Evolutionary conservation across 1,139 yeast species (phyloP).

Genomic region (Tardiomyces blankii): DNA sequence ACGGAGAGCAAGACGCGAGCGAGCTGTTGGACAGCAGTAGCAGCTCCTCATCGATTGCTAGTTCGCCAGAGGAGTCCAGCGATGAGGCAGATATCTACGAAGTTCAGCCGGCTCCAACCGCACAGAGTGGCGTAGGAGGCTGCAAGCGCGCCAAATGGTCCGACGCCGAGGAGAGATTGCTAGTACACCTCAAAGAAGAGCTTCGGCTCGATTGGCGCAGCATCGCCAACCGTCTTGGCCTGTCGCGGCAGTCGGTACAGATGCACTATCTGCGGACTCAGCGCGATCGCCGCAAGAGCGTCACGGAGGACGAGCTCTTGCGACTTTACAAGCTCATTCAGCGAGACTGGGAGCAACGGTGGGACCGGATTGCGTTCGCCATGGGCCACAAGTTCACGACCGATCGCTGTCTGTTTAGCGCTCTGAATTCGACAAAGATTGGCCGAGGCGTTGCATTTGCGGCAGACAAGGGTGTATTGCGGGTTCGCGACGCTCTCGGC

Average conservation of each 20-base stretch:
- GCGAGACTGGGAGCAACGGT: slow-evolving; percentile 32
- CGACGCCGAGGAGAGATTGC: no score
- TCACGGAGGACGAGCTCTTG: slow-evolving; percentile 16
- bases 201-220: slow-evolving; percentile 22
- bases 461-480: not conserved
- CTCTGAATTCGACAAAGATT: not conserved
- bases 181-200: not conserved
- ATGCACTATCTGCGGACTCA: slow-evolving; percentile 33
- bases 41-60: no score
- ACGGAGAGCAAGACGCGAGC: no score
- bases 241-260: slow-evolving; percentile 35
- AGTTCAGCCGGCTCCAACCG: no score
- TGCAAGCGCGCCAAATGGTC: no score
- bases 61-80: no score
- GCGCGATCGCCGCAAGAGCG: slow-evolving; percentile 24
- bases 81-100: no score
- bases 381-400: slow-evolving; percentile 19
- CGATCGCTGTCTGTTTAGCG: not conserved
- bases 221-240: slow-evolving; percentile 24
- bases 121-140: no score
- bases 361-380: slow-evolving; percentile 25
- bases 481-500: not conserved
- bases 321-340: slow-evolving; percentile 13
- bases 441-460: not conserved
- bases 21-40: no score